Evolutionary conservation across 1,284 basidiomycete genomes (phyloP).

Genomic region (Fistulinella cinereoalba): DNA sequence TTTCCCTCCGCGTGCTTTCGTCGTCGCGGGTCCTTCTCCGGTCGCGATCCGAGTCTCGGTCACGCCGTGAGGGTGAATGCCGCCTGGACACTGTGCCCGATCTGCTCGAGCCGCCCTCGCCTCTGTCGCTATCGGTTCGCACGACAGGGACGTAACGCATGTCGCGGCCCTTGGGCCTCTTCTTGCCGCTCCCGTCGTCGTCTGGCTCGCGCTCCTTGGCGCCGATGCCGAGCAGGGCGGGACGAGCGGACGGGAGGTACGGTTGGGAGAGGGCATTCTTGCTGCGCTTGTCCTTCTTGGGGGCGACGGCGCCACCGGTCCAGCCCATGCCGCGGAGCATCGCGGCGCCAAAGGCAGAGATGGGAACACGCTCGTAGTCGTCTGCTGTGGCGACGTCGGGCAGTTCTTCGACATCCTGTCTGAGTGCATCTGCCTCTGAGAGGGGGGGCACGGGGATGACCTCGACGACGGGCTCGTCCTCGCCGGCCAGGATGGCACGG

Average conservation of each 20-base stretch:
- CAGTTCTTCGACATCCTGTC: slow-evolving; percentile 74
- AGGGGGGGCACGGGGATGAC: slow-evolving; percentile 56
- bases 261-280: slow-evolving; percentile 65
- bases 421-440: slow-evolving; percentile 77
- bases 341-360: slow-evolving; percentile 92
- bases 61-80: slow-evolving; percentile 25
- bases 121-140: slow-evolving; percentile 48
- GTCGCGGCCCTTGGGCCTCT: slow-evolving; percentile 47
- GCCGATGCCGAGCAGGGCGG: slow-evolving; percentile 85
- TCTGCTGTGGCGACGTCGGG: slow-evolving; percentile 76
- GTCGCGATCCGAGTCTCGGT: slow-evolving; percentile 7
- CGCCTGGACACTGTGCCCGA: slow-evolving; percentile 26
- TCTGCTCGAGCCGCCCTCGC: slow-evolving; percentile 23
- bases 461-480: slow-evolving; percentile 41
- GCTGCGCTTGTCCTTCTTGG: slow-evolving; percentile 43
- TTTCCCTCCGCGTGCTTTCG: slow-evolving; percentile 9
- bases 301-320: slow-evolving; percentile 78
- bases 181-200: slow-evolving; percentile 57
- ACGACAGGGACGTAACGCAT: slow-evolving; percentile 76
- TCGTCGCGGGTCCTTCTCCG: slow-evolving; percentile 14
- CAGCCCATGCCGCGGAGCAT: slow-evolving; percentile 97
- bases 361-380: slow-evolving; percentile 89
- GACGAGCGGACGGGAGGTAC: slow-evolving; percentile 77
- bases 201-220: slow-evolving; percentile 78
- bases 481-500: slow-evolving; percentile 64